Conservation (phyloP, 495 filamentous ascomycete genomes). For the Pseudoneurospora amorphoporcata region DNA sequence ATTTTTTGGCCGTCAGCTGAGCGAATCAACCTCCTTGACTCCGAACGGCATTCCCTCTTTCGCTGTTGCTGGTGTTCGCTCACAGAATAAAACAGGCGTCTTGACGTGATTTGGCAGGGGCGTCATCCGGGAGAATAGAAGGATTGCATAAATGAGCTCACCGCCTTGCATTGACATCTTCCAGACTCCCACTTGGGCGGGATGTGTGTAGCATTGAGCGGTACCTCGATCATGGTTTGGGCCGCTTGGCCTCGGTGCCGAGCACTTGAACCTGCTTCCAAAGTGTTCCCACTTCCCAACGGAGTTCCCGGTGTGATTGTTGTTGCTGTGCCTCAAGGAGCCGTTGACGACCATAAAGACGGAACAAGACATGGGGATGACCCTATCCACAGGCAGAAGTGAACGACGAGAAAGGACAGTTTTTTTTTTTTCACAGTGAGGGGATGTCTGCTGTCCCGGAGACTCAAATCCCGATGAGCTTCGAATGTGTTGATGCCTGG, state of each 20-base stretch:
- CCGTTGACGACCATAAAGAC: neutral
- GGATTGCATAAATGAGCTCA: neutral
- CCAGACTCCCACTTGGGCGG: neutral
- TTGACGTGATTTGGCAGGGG: neutral
- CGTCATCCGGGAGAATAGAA: neutral
- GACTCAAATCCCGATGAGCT: neutral
- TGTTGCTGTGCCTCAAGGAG: neutral
- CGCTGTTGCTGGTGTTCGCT: neutral
- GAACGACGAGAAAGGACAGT: neutral
- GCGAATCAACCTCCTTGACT: neutral
- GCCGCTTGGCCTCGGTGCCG: neutral
- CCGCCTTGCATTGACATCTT: neutral
- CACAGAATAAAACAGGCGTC: neutral
- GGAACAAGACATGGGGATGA: neutral
- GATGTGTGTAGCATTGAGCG: neutral
- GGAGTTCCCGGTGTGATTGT: neutral
- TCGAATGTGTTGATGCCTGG: neutral
- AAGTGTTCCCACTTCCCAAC: neutral
- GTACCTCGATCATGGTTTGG: neutral
- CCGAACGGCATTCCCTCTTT: neutral
- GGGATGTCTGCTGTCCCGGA: neutral
- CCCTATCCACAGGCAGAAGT: neutral
- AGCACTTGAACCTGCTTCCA: neutral
- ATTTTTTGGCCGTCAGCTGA: neutral
- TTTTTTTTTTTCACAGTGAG: neutral